Base-by-base conservation (phyloP, 2,329 filamentous ascomycete genomes). In the Diaporthe sp. region DNA sequence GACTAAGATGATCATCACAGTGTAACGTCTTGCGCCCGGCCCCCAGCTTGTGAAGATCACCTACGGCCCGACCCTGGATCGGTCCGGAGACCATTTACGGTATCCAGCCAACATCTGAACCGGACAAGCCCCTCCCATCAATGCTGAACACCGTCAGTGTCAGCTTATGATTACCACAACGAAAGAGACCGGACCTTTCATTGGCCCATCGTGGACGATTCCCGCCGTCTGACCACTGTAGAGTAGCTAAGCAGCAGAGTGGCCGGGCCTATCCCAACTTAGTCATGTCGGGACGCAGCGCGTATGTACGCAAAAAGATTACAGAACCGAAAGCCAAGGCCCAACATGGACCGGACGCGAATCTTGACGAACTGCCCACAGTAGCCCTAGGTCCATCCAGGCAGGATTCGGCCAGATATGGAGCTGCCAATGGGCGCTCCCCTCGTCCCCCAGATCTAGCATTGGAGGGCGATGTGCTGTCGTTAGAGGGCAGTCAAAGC, bases 271-370 rank as follows among this genome's bases (percentile, higher is more conserved):
- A 34, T 42, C 17, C n/a, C 10, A 28, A 10, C 13, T 55, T 51
- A 72, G 57, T 49, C 57, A 91, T 91, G 90, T 91, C 90, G 9
- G 89, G 89, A 76, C 85, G 90, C 73, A 91, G 89, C 82, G 90
- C 89, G 44, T 86, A 89, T 78, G 89, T 90, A 80, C 88, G 90
- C 79, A 90, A 90, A 81, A 90, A 90, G 84, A 90, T 89, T 78
- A 89, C 87, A 0, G 87, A 90, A 75, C 75, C 77, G 22, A 80
- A 83, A 68, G 80, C 79, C 46, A 82, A 85, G 83, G 84, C 73
- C 86, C 87, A 2, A 78, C 80, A 28, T 53, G 71, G 71, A 19
- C n/a, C 44, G 25, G 71, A 61, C 37, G 12, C 71, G 22, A 53
- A 53, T 53, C n/a, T 49, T 61, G 85, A 86, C 39, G 82, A 83